Base-by-base conservation (phyloP, 176 grass and related monocot genomes). In the Sorghum bicolor region DNA sequence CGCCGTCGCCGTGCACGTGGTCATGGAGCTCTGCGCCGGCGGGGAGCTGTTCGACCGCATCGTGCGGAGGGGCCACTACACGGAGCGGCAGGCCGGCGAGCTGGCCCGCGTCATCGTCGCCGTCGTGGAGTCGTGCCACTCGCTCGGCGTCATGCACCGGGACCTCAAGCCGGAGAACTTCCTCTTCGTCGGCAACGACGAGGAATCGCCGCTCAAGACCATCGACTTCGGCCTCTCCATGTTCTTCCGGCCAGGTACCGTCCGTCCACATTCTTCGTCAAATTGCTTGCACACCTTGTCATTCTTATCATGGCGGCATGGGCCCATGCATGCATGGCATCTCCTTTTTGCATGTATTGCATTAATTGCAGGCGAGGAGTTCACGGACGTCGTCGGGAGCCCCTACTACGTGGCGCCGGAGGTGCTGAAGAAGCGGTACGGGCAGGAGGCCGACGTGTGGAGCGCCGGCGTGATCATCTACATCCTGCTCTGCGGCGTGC, bases 181-280 rank as follows among this genome's bases (percentile, higher is more conserved):
- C 43, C 34, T 89, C 1, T 89, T 89, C 22, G 65, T 86, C 6
- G 68, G 84, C 5, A 73, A 86, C 15, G 80, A 90, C 2, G 88
- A 90, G 80, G 84, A 86, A 0, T 70, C 84, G 45, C 74, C 67
- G 37, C 88, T 90, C 47, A 90, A 90, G 84, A 90, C 88, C 67
- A 90, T 90, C 60, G 88, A 90, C 61, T 90, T 90, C 3, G 88
- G 88, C 12, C 88, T 90, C 44, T 90, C 88, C 84, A 87, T 90
- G 74, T 90, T 90, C 80, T 90, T 87, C 88, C 57, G 88, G 1
- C 88, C 88, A 79, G 84, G 83, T 89, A 7, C 15, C 4, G 15
- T 5, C 14, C 9, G 38, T 38, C 7, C 37, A 41, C 39, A 41
- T 41, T 41, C 39, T 40, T 10, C 1, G 9, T 41, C 39, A 40